Base-by-base conservation (phyloP, 306 rosid species). In the Cucurbita moschata region DNA sequence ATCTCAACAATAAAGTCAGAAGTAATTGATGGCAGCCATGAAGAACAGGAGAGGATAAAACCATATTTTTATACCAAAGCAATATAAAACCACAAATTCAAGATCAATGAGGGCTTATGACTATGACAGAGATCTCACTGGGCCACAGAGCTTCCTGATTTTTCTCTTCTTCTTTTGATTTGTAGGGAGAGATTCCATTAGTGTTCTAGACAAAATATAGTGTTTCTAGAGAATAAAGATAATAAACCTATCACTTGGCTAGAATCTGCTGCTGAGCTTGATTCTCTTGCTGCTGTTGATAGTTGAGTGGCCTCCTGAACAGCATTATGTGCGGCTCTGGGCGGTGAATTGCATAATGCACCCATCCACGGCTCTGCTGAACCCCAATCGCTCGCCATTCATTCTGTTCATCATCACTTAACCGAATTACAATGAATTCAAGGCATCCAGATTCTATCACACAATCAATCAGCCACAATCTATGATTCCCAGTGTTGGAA, bases 361-460 rank as follows among this genome's bases (percentile, higher is more conserved):
- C 97, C 99, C 99, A 94, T 7, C 99, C 97, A 5, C 92, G 97
- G 77, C 97, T 94, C 84, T 94, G 99, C 86, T 94, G 97, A 66
- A 94, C 97, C 50, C 97, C 97, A n/a, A 94, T 87, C 6, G 97
- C 97, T 3, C 99, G 86, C 96, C 99, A 94, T 75, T 94, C 99
- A 37, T 85, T 94, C 99, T 94, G 63, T n/a, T 47, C 54, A 47
- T 16, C 38, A 66, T 64, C 8, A 6, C 3, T 62, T 0, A 30
- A 52, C 14, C 5, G 76, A 47, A 16, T 38, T 26, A 0, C 65
- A 11, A 1, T 2, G 8, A n/a, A 1, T 71, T 18, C 13, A 7
- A 18, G 4, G 5, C 14, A 42, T 42, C n/a, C 52, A n/a, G n/a
- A 65, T 18, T 57, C 14, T 15, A 38, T 35, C 68, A 62, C 19